Conservation (phyloP, 2,329 filamentous ascomycete species). For the Zymoseptoria passerinii region DNA sequence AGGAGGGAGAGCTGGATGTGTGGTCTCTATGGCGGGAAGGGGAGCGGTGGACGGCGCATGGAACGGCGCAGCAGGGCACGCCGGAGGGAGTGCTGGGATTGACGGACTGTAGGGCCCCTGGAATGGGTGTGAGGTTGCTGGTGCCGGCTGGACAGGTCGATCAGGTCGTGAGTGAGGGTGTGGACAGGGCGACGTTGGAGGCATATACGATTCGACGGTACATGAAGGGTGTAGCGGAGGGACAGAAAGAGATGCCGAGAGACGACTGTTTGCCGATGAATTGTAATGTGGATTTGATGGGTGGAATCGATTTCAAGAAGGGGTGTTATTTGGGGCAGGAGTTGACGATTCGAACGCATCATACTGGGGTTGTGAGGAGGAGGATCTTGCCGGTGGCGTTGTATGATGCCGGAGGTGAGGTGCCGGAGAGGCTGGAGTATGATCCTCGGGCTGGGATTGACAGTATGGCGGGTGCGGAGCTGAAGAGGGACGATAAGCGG, state of each 20-base stretch:
- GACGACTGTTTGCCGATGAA: slow-evolving; percentile 75
- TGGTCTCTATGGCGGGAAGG: slow-evolving; percentile 67
- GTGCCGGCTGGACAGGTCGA: slow-evolving; percentile 23
- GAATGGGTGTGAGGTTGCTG: slow-evolving; percentile 29
- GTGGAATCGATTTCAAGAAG: slow-evolving; percentile 85
- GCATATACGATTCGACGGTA: slow-evolving; percentile 72
- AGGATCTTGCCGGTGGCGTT: slow-evolving; percentile 73
- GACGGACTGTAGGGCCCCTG: slow-evolving; percentile 30
- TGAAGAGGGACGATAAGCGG: slow-evolving; percentile 45
- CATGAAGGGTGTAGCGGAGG: slow-evolving; percentile 74
- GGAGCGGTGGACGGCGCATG: slow-evolving; percentile 28
- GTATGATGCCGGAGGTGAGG: slow-evolving; percentile 45
- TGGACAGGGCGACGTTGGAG: slow-evolving; percentile 32
- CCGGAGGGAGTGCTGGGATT: slow-evolving; percentile 32
- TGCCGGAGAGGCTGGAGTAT: slow-evolving; percentile 42
- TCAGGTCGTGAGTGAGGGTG: slow-evolving; percentile 25
- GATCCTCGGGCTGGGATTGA: slow-evolving; percentile 21
- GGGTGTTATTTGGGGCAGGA: slow-evolving; percentile 97
- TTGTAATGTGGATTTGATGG: slow-evolving; percentile 79
- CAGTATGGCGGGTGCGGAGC: slow-evolving; percentile 35
- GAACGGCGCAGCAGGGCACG: slow-evolving; percentile 6
- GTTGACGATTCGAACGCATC: slow-evolving; percentile 88
- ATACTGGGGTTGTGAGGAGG: slow-evolving; percentile 89
- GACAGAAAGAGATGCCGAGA: slow-evolving; percentile 65
- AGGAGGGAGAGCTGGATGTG: slow-evolving; percentile 55